These are phyloP conservation scores for Lepiota venenata DNA, from an alignment of 768 basidiomycete genomes.

Conservation along the genomic window DNA sequence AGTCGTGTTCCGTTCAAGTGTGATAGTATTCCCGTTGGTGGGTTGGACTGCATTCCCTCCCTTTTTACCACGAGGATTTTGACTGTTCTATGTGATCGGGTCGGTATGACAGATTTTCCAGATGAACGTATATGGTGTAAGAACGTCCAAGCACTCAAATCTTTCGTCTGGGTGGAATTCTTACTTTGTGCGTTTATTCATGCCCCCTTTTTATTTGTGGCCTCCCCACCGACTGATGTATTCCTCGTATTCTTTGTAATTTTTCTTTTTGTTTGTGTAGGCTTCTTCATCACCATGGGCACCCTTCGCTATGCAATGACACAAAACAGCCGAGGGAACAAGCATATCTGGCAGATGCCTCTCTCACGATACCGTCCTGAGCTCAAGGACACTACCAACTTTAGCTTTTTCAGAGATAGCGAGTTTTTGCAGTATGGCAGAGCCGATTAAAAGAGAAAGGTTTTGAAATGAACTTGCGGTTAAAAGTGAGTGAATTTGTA, in stretches of 20 bases:
- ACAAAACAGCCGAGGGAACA: constrained; percentile 42
- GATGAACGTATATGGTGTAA: constrained; percentile 51
- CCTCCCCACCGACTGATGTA: neutral
- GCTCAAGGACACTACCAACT: constrained; percentile 9
- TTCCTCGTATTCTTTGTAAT: too few species aligned
- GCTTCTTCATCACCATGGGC: constrained; percentile 36
- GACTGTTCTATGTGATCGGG: neutral
- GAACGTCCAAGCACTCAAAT: constrained; percentile 50
- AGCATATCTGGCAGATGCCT: constrained; percentile 48
- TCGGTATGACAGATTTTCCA: constrained; percentile 28
- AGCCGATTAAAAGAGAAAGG: constrained; percentile 16
- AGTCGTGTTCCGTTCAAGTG: constrained; percentile 43
- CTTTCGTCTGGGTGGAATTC: constrained; percentile 59
- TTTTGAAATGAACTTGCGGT: neutral
- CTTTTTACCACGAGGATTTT: neutral
- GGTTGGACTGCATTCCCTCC: constrained; percentile 15
- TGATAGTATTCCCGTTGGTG: constrained; percentile 43
- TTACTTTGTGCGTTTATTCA: constrained; percentile 36
- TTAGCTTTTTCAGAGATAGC: constrained; percentile 20
- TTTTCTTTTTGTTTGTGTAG: too few species aligned
- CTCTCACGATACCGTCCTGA: constrained; percentile 47
- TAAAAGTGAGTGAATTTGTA: neutral
- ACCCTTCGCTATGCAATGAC: constrained; percentile 42
- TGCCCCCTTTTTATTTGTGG: neutral
- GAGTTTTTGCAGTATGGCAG: constrained; percentile 37